These are phyloP conservation scores for Volutella citrinella DNA, from an alignment of 2,329 filamentous ascomycete genomes.

Conservation along the genomic window DNA sequence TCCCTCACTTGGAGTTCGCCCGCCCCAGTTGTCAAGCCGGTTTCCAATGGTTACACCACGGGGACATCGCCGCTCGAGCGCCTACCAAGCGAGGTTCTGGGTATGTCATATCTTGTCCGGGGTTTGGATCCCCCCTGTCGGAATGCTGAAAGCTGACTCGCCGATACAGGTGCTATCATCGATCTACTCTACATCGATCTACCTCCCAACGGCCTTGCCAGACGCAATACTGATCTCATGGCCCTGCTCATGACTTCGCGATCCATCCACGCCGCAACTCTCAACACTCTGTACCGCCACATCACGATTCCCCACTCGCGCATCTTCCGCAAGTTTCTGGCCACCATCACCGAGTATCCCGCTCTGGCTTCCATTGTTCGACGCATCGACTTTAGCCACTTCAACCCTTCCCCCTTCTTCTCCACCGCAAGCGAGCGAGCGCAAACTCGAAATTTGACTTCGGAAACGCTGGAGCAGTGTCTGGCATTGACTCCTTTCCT, in stretches of 20 bases:
- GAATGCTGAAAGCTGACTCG: slow-evolving; percentile 17
- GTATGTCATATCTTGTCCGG: slow-evolving; percentile 44
- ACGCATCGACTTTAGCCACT: slow-evolving; percentile 81
- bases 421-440: slow-evolving; percentile 71
- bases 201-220: slow-evolving; percentile 67
- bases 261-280: slow-evolving; percentile 67
- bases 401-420: slow-evolving; percentile 76
- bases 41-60: slow-evolving; percentile 29
- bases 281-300: slow-evolving; percentile 72
- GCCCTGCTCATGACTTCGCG: slow-evolving; percentile 74
- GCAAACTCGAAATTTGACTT: slow-evolving; percentile 72
- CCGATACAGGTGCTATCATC: slow-evolving; percentile 63
- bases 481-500: slow-evolving; percentile 70
- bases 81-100: slow-evolving; percentile 67
- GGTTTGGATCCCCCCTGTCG: slow-evolving; percentile 11
- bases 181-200: slow-evolving; percentile 71
- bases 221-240: slow-evolving; percentile 76
- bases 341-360: slow-evolving; percentile 64
- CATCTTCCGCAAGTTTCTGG: slow-evolving; percentile 78
- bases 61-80: slow-evolving; percentile 60
- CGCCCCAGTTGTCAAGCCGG: slow-evolving; percentile 30
- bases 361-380: slow-evolving; percentile 72
- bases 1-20: slow-evolving; percentile 53
- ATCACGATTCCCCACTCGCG: slow-evolving; percentile 81
- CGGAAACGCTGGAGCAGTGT: slow-evolving; percentile 68